A percentile compares a stretch with the other conserved stretches of the same genome.
phyloP scores from a whole-genome alignment of 768 basidiomycete genomes.

The Phylloporus sp. region DNA sequence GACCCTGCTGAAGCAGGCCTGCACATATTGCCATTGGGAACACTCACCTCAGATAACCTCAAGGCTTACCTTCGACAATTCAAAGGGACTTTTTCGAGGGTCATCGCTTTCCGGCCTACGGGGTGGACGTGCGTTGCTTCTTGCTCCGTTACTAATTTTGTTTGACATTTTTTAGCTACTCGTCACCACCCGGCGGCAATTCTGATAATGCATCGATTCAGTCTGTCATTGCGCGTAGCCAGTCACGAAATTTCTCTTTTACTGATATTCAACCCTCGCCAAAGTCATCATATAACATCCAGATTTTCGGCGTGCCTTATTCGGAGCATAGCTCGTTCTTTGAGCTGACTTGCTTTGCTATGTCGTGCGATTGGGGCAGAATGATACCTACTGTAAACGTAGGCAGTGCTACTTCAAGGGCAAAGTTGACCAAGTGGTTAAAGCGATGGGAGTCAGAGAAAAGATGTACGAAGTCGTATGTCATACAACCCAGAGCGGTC shows the following conservation, averaged over 20 bases:
- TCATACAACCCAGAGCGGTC: conserved; percentile 35
- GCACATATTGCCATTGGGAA: conserved; percentile 78
- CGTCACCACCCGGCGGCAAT: conserved; percentile 61
- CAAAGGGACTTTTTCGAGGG: conserved; percentile 63
- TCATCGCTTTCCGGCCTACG: conserved; percentile 86
- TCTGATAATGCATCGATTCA: conserved; percentile 57
- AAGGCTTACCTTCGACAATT: conserved; percentile 73
- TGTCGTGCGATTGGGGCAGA: conserved; percentile 78
- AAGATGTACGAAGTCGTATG: conserved; percentile 42
- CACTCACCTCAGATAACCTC: conserved; percentile 74
- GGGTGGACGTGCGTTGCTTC: conserved; percentile 82
- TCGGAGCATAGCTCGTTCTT: conserved; percentile 97
- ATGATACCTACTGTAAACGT: conserved; percentile 98
- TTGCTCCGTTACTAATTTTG: not conserved
- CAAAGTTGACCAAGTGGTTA: conserved; percentile 89
- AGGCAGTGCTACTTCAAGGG: conserved; percentile 64
- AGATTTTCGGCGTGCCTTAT: conserved; percentile 84
- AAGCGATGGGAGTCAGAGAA: conserved; percentile 85
- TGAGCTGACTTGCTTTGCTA: conserved; percentile 91
- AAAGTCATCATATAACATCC: conserved; percentile 65
- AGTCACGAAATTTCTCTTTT: conserved; percentile 65
- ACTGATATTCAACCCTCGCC: conserved; percentile 63
- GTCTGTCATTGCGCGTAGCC: conserved; percentile 63
- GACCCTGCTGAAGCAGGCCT: conserved; percentile 77
- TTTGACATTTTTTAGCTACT: conserved; percentile 44